Evolutionary conservation across 805 yeast species (phyloP).

Genomic region (Lipomyces mesembrius): DNA sequence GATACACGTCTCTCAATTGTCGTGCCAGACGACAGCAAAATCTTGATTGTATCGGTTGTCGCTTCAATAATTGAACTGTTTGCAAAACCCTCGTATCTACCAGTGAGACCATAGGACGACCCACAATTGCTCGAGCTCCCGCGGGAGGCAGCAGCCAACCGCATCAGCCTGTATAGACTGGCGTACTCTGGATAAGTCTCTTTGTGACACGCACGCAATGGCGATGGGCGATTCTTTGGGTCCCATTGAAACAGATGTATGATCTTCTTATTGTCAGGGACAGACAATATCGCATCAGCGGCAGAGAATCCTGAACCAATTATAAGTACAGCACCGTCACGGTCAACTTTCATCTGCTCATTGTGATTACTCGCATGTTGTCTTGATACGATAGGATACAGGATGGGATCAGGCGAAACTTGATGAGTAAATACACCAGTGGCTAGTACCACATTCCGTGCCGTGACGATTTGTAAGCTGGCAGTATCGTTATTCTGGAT

Average conservation of each 20-base stretch:
- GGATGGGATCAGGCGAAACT: slow-evolving; percentile 35
- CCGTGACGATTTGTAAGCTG: slow-evolving; percentile 15
- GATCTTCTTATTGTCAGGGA: slow-evolving; percentile 16
- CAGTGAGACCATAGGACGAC: slow-evolving; percentile 9
- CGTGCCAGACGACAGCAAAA: slow-evolving; percentile 9
- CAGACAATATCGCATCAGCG: slow-evolving; percentile 43
- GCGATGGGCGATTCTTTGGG: slow-evolving; percentile 38
- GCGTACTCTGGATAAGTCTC: slow-evolving; percentile 46
- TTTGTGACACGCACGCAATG: slow-evolving; percentile 41
- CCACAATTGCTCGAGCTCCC: background rate
- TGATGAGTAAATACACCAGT: slow-evolving; percentile 41
- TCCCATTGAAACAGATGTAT: slow-evolving; percentile 44
- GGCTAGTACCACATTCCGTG: slow-evolving; percentile 38
- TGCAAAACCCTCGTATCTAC: slow-evolving; percentile 33
- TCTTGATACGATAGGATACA: slow-evolving; percentile 29
- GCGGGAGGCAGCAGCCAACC: slow-evolving; percentile 18
- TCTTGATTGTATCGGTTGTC: slow-evolving; percentile 6
- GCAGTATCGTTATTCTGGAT: slow-evolving; percentile 26
- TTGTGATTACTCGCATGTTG: slow-evolving; percentile 1
- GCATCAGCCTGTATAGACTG: slow-evolving; percentile 41
- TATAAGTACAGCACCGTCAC: slow-evolving; percentile 32
- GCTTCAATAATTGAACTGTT: slow-evolving; percentile 23
- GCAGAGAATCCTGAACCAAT: slow-evolving; percentile 47
- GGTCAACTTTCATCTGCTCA: background rate
- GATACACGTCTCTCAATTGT: slow-evolving; percentile 23